Percentiles rank a stretch among this genome's conserved stretches.
These are phyloP conservation scores for Taiozyma onychis DNA, from an alignment of 1,139 yeast species.

Conservation along the genomic window DNA sequence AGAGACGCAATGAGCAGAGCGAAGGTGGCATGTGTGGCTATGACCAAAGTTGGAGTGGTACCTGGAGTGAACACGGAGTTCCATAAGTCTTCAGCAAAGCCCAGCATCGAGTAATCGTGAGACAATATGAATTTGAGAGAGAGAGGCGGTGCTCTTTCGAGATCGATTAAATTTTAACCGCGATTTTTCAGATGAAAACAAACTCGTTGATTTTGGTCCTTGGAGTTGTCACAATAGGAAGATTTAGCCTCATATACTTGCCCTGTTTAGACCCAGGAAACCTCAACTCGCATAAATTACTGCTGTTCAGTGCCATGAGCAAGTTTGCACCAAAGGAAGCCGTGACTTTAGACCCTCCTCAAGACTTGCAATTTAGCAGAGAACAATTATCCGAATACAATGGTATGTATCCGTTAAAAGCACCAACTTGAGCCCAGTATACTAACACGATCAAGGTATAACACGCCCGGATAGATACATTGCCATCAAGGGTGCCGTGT, in stretches of 20 bases:
- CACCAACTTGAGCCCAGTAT: background rate
- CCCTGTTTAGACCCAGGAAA: background rate
- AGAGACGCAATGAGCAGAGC: conserved; percentile 48
- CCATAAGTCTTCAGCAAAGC: conserved; percentile 71
- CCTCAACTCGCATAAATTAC: background rate
- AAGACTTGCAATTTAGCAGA: conserved; percentile 34
- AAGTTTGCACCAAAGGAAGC: conserved; percentile 45
- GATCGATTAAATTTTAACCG: background rate
- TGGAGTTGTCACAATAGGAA: background rate
- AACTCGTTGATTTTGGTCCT: background rate
- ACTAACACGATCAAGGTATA: conserved; percentile 28
- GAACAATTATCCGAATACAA: conserved; percentile 39
- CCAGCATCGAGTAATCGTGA: conserved; percentile 7
- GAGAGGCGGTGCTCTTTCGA: background rate
- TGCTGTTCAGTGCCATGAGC: conserved; percentile 5
- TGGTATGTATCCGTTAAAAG: conserved; percentile 29
- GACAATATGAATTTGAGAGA: background rate
- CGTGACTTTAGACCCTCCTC: conserved; percentile 44
- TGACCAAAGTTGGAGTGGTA: conserved; percentile 76
- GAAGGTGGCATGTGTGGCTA: conserved; percentile 75
- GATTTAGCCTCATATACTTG: background rate
- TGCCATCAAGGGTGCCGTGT: conserved; percentile 68
- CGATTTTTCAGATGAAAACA: background rate
- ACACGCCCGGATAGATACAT: conserved; percentile 49
- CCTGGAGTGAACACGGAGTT: conserved; percentile 93